Conservation (phyloP, 306 rosid species). For the Corylus americana region DNA sequence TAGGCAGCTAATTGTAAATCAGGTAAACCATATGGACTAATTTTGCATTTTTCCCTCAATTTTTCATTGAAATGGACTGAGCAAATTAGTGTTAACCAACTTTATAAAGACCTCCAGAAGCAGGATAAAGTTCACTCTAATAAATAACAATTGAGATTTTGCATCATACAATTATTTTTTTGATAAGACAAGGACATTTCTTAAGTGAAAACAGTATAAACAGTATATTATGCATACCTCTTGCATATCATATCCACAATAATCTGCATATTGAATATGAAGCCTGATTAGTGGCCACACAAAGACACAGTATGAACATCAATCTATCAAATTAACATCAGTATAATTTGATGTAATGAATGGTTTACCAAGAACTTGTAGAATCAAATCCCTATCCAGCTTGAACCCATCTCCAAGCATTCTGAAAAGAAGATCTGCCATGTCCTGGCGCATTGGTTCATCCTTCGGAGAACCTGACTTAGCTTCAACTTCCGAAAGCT, state of each 20-base stretch:
- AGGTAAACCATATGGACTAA: too few species aligned
- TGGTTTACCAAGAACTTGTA: conserved; percentile 70
- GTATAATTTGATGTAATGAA: not conserved
- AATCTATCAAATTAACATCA: not conserved
- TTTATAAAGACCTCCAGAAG: not conserved
- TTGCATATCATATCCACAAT: conserved; percentile 73
- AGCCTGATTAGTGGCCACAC: conserved; percentile 30
- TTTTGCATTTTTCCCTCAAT: too few species aligned
- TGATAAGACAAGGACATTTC: too few species aligned
- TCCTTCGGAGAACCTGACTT: conserved; percentile 29
- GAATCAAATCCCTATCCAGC: conserved; percentile 63
- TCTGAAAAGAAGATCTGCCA: conserved; percentile 64
- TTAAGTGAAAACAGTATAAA: too few species aligned
- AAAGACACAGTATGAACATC: conserved; percentile 2
- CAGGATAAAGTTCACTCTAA: not conserved
- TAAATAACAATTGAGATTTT: not conserved
- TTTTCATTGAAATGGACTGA: not conserved
- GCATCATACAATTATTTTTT: not conserved
- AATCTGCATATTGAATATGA: conserved; percentile 58
- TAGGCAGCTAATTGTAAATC: too few species aligned
- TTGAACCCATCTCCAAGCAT: conserved; percentile 85
- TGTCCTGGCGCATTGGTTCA: conserved; percentile 28
- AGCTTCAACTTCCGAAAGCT: conserved; percentile 41
- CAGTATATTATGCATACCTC: conserved; percentile 48
- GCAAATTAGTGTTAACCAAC: not conserved